A percentile compares a stretch with the other conserved stretches of the same genome.
Conservation (phyloP, 306 rosid genomes). For the Castanea sativa region DNA sequence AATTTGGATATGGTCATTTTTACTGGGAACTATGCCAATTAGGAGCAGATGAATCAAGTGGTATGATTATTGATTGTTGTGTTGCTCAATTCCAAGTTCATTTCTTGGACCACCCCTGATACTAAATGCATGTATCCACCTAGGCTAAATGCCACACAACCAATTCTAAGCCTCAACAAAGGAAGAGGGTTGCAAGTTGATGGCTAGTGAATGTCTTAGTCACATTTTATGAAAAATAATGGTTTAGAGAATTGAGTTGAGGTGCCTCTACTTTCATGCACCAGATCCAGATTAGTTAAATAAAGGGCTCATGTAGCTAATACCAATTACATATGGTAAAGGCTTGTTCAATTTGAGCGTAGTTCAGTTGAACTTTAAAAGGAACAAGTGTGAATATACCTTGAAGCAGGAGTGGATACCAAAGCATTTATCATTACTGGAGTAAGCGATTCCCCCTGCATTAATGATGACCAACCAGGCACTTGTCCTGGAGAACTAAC, state of each 20-base stretch:
- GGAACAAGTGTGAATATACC: conserved; percentile 44
- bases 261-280: neutral
- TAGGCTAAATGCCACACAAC: neutral
- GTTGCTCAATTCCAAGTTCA: neutral
- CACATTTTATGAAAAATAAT: neutral
- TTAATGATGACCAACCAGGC: conserved; percentile 85
- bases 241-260: neutral
- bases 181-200: conserved; percentile 11
- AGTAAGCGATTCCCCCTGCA: conserved; percentile 76
- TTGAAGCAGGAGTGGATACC: conserved; percentile 89
- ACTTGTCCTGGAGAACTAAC: conserved; percentile 68
- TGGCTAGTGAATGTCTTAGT: neutral
- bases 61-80: neutral
- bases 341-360: neutral
- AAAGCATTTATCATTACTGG: conserved; percentile 60
- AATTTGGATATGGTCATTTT: neutral
- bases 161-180: neutral
- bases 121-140: neutral
- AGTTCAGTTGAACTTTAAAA: neutral
- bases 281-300: neutral
- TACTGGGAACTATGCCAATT: neutral
- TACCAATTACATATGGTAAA: neutral
- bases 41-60: neutral
- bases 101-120: neutral
- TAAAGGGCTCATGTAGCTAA: neutral